Percentiles rank a stretch among this genome's conserved stretches.
Conservation (phyloP, 176 grass and related monocot species). For the Rhynchospora pubera region DNA sequence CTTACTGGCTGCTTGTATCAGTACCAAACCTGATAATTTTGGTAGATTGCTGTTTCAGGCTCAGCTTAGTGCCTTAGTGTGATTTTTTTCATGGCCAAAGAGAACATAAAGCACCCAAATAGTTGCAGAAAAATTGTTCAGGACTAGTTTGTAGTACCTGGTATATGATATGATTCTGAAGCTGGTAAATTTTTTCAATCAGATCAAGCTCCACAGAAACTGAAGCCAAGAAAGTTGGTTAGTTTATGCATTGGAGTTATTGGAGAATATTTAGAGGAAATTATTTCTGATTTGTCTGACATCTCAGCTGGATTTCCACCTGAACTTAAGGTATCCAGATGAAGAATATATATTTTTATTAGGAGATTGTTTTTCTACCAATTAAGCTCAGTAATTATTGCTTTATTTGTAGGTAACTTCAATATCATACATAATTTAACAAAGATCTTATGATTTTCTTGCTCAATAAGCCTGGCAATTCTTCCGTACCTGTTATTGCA, state of each 20-base stretch:
- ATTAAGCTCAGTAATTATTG: not conserved
- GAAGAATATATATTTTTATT: not conserved
- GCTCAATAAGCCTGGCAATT: not conserved
- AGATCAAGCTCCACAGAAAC: slow-evolving; percentile 59
- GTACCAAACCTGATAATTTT: not conserved
- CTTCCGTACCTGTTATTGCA: not conserved
- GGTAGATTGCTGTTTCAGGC: not conserved
- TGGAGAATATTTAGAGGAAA: slow-evolving; percentile 83
- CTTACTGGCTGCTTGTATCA: not conserved
- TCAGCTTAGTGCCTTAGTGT: not conserved
- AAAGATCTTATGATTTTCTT: not conserved
- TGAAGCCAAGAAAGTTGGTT: slow-evolving; percentile 57
- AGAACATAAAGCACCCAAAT: not conserved
- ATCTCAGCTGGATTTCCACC: slow-evolving; percentile 58
- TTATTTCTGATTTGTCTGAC: slow-evolving; percentile 68
- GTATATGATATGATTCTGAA: not conserved
- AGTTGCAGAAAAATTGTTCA: not conserved
- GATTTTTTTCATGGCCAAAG: slow-evolving; percentile 1
- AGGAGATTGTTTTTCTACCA: not conserved
- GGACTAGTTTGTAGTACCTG: not conserved
- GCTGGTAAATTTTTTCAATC: slow-evolving; percentile 21
- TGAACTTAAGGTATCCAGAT: slow-evolving; percentile 71
- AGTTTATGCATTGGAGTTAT: slow-evolving; percentile 81
- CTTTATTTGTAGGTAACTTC: not conserved
- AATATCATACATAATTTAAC: not conserved